Conservation (phyloP, 1,284 basidiomycete species). For the Ceratobasidium sp. region DNA sequence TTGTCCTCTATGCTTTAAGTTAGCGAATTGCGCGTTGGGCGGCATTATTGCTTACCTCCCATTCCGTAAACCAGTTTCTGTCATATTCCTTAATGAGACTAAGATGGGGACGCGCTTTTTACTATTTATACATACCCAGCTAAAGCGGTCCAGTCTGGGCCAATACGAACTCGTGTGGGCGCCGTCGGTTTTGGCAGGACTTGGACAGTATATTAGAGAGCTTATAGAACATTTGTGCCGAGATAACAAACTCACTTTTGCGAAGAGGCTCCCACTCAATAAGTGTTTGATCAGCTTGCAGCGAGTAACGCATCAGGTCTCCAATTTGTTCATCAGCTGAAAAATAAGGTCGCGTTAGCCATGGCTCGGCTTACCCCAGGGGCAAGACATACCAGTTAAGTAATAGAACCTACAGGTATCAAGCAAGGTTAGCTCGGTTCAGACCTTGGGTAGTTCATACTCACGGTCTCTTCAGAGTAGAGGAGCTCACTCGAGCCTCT, state of each 20-base stretch:
- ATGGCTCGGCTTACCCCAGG: no score
- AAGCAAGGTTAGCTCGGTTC: conserved; percentile 52
- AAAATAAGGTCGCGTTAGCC: background rate
- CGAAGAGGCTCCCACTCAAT: conserved; percentile 63
- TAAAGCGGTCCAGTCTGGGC: conserved; percentile 63
- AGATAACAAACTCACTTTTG: conserved; percentile 51
- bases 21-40: background rate
- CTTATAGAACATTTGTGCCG: background rate
- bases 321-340: conserved; percentile 63
- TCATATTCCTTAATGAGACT: background rate
- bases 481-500: conserved; percentile 61
- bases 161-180: conserved; percentile 61
- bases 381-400: conserved; percentile 22
- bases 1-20: conserved; percentile 55
- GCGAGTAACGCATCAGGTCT: conserved; percentile 61
- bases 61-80: conserved; percentile 63
- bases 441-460: conserved; percentile 33
- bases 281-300: conserved; percentile 62
- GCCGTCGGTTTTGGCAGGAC: conserved; percentile 60
- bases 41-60: conserved; percentile 55
- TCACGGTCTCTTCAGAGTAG: conserved; percentile 60
- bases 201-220: conserved; percentile 49
- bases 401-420: conserved; percentile 32
- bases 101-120: no score
- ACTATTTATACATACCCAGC: conserved; percentile 54